These are phyloP conservation scores for Penstemon davidsonii DNA, from an alignment of 257 asterid species.

Conservation along the genomic window DNA sequence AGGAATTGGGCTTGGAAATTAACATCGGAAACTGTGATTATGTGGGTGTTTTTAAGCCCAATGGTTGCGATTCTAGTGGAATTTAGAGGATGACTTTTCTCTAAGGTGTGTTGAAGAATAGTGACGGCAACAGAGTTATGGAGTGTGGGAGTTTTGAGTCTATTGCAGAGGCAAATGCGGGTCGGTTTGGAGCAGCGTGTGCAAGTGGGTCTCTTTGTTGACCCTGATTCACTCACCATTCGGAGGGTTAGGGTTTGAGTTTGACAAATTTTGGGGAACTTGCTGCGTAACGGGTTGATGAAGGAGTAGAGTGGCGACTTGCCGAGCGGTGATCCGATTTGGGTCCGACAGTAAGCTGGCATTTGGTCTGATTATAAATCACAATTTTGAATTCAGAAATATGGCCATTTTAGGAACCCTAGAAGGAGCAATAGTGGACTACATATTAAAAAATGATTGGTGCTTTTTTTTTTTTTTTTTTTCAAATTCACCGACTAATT, in stretches of 20 bases:
- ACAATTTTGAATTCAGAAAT: not conserved
- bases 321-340: conserved; percentile 21
- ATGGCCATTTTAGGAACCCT: too few species aligned
- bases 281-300: conserved; percentile 23
- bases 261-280: conserved; percentile 22
- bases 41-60: conserved; percentile 53
- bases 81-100: conserved; percentile 78
- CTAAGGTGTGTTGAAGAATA: conserved; percentile 74
- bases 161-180: conserved; percentile 67
- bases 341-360: conserved; percentile 5
- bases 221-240: conserved; percentile 55
- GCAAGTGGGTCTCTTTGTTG: conserved; percentile 68
- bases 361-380: conserved; percentile 9
- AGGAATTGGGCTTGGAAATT: conserved; percentile 53
- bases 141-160: conserved; percentile 50
- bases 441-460: too few species aligned
- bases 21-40: conserved; percentile 65
- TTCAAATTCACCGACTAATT: too few species aligned
- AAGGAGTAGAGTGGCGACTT: conserved; percentile 26
- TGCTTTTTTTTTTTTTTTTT: too few species aligned
- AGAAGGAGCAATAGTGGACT: too few species aligned
- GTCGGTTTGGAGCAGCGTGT: conserved; percentile 71
- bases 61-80: conserved; percentile 71
- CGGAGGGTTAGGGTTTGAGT: conserved; percentile 26
- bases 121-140: conserved; percentile 66